phyloP scores from a whole-genome alignment of 1,139 yeast genomes.

The Yamadazyma sp. region DNA sequence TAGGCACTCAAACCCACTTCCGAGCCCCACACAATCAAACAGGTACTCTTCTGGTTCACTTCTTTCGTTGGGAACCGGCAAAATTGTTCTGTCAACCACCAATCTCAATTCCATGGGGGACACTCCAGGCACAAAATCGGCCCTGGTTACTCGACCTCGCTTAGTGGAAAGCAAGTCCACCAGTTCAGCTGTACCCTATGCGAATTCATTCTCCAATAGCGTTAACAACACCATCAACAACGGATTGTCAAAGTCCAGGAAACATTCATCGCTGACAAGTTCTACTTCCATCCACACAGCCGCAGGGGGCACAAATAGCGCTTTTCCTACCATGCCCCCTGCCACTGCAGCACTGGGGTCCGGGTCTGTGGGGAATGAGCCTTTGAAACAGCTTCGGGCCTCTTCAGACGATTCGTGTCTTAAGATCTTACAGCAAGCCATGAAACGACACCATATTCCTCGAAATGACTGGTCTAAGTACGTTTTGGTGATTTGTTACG shows the following conservation, averaged over 20 bases:
- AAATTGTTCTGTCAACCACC: conserved; percentile 29
- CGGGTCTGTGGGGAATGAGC: conserved; percentile 42
- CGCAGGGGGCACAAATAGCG: not conserved
- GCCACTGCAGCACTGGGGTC: not conserved
- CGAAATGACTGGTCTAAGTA: conserved; percentile 87
- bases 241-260: conserved; percentile 13
- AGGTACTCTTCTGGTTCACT: conserved; percentile 42
- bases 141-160: conserved; percentile 24
- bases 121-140: conserved; percentile 1
- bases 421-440: conserved; percentile 84
- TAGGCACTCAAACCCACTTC: conserved; percentile 14
- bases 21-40: conserved; percentile 32
- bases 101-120: not conserved
- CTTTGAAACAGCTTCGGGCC: conserved; percentile 82
- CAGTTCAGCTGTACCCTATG: conserved; percentile 19
- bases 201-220: conserved; percentile 7
- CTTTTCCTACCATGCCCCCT: not conserved
- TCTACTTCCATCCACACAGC: not conserved
- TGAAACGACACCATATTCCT: conserved; percentile 79
- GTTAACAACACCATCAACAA: too few species aligned
- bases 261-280: conserved; percentile 13
- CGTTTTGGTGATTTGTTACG: conserved; percentile 86
- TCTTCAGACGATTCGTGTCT: conserved; percentile 92
- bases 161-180: conserved; percentile 33
- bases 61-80: conserved; percentile 45